Conservation (phyloP, 371 early-diverging fungal genomes). For the Amoeboradix gromovi region DNA sequence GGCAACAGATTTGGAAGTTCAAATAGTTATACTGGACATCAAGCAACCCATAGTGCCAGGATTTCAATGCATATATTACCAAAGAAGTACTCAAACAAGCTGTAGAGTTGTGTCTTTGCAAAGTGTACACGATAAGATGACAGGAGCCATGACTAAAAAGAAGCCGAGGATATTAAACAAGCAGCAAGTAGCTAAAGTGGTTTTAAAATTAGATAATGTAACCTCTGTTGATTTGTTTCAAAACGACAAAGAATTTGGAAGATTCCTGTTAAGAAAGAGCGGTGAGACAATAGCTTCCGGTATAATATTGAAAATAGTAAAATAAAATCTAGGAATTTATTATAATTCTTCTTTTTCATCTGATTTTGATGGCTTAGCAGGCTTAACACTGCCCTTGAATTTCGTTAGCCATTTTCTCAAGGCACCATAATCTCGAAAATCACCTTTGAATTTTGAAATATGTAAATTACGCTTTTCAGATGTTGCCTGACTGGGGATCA, state of each 20-base stretch:
- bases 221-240: conserved; percentile 57
- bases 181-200: conserved; percentile 47
- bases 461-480: not conserved
- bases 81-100: not conserved
- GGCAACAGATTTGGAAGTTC: conserved; percentile 37
- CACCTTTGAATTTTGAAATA: not conserved
- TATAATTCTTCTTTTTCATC: not conserved
- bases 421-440: not conserved
- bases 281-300: conserved; percentile 74
- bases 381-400: not conserved
- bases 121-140: conserved; percentile 39
- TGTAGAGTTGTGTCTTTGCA: conserved; percentile 28
- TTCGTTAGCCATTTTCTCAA: not conserved
- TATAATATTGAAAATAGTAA: conserved; percentile 14
- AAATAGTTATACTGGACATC: conserved; percentile 68
- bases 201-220: conserved; percentile 31
- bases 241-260: conserved; percentile 51
- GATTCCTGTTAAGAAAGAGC: conserved; percentile 53
- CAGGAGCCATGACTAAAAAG: conserved; percentile 46
- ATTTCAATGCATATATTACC: conserved; percentile 16
- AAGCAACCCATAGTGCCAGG: conserved; percentile 31
- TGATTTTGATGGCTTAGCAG: not conserved
- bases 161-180: conserved; percentile 38
- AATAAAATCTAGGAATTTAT: not conserved
- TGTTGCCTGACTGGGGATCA: not conserved